Base-by-base conservation (phyloP, 768 basidiomycete genomes). In the Pisolithus orientalis region DNA sequence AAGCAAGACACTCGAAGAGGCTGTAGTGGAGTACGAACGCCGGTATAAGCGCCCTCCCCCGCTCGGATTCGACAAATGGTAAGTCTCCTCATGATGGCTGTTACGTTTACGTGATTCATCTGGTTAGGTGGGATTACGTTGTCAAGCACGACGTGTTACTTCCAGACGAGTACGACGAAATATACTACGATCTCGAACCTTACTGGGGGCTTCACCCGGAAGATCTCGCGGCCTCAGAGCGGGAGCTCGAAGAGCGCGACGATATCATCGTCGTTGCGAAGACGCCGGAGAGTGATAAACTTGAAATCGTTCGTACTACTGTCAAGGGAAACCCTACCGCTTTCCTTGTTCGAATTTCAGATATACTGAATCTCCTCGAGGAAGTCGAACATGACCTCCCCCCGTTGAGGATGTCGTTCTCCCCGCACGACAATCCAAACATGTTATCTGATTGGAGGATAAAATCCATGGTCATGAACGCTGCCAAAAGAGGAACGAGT, bases 111-210 rank as follows among this genome's bases (percentile, higher is more conserved):
- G 17, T 25, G 10, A 1, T 21, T 21, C 21, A 39, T 2, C 38
- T 11, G 32, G 21, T 5, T 14, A 68, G 74, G 75, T 77, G 75
- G 76, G 55, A 65, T 21, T 78, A 73, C 51, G 71, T 71, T 6
- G 62, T 65, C n/a, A 56, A 57, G 47, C 56, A 78, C 53, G 54
- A 67, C 28, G 67, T 77, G 2, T 70, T 67, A 40, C 64, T 77
- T 1, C 71, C 69, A 14, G 77, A 77, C 53, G 75, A 77, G 50
- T 77, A 78, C 44, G 75, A 78, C 59, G 73, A 75, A 53, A 76
- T 77, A 46, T 57, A 65, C 50, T 55, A 61, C 6, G 67, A 75
- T 48, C 53, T 76, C 8, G 65, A 68, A 25, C 68, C 70, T 0
- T 73, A 65, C 57, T 71, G 65, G 64, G 74, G 68, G 0, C 57